Base-by-base conservation (phyloP, 768 basidiomycete species). In the Thelephora aurantiotincta region DNA sequence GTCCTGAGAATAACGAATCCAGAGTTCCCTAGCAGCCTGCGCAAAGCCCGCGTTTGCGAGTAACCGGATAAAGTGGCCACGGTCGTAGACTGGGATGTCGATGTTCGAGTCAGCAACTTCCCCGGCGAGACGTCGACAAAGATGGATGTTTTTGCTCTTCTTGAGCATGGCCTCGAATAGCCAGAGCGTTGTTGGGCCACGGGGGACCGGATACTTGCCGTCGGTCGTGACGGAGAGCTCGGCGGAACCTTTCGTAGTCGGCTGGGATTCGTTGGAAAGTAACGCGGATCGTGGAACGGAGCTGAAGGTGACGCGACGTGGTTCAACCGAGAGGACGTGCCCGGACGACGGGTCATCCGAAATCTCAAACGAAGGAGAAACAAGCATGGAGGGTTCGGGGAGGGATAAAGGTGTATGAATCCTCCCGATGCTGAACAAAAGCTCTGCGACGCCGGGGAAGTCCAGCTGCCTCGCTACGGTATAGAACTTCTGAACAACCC, bases 1-100 rank as follows among this genome's bases (percentile, higher is more conserved):
- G 43, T 73, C 70, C 45, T 51, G 55, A 1, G 73, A 61, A 56
- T 73, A 78, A 51, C 68, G 67, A 52, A 74, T 71, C 77, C 79
- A 85, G 14, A 85, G 66, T 6, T 57, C 53, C 16, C 78, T 67
- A 18, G 80, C 73, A 13, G 69, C 57, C 5, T 51, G 58, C 3
- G 69, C 68, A 42, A 75, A 71, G 6, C 80, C 77, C 19, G 62
- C 57, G 20, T 58, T 53, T 1, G 78, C 80, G 6, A 63, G 51
- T 14, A 67, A 51, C 0, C 66, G 54, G 48, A 85, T 72, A 51
- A 83, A 71, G 5, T 56, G 57, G 3, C 71, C 67, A n/a, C 78
- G 73, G 50, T 62, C 63, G 33, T 66, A 56, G 2, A 65, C 52
- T 2, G 72, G 69, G 38, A 85, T 57, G 2, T 59, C 56, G 11